These are phyloP conservation scores for Cardamine resedifolia DNA, from an alignment of 345 rosid genomes.

Conservation along the genomic window DNA sequence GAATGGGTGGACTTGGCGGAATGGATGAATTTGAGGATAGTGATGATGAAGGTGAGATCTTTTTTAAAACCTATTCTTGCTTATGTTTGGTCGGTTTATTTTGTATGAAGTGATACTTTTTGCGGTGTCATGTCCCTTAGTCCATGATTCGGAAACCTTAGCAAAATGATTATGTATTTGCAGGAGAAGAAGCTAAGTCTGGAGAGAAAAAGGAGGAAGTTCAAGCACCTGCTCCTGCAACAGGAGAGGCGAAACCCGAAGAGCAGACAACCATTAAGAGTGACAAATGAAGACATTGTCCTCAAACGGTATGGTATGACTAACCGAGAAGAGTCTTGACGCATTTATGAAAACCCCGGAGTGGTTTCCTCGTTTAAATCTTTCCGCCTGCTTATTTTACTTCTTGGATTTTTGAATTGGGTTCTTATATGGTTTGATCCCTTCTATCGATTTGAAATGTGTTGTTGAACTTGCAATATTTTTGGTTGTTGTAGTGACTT, in stretches of 20 bases:
- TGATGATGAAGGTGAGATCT: conserved; percentile 77
- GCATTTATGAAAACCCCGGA: conserved; percentile 1
- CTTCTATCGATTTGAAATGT: not conserved
- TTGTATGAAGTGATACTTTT: not conserved
- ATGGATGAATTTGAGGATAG: conserved; percentile 82
- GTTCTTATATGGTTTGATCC: conserved; percentile 20
- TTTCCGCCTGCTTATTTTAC: not conserved
- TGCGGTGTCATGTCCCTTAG: not conserved
- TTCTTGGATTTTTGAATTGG: conserved; percentile 23
- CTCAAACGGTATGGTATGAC: conserved; percentile 1
- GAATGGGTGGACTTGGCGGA: conserved; percentile 37
- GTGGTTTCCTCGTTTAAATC: conserved; percentile 17
- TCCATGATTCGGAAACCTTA: not conserved
- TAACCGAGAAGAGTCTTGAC: conserved; percentile 28
- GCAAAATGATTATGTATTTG: not conserved
- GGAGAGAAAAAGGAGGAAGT: conserved; percentile 28
- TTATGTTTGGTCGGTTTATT: not conserved
- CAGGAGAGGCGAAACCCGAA: conserved; percentile 17
- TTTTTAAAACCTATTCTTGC: not conserved
- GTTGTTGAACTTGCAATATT: conserved; percentile 27
- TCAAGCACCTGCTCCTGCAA: conserved; percentile 11
- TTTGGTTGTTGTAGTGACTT: conserved; percentile 17
- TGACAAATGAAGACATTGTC: conserved; percentile 29
- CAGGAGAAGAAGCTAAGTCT: conserved; percentile 35
- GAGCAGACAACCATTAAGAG: conserved; percentile 13